Base-by-base conservation (phyloP, 164 flowering plant genomes). In the Magnolia officinalis region DNA sequence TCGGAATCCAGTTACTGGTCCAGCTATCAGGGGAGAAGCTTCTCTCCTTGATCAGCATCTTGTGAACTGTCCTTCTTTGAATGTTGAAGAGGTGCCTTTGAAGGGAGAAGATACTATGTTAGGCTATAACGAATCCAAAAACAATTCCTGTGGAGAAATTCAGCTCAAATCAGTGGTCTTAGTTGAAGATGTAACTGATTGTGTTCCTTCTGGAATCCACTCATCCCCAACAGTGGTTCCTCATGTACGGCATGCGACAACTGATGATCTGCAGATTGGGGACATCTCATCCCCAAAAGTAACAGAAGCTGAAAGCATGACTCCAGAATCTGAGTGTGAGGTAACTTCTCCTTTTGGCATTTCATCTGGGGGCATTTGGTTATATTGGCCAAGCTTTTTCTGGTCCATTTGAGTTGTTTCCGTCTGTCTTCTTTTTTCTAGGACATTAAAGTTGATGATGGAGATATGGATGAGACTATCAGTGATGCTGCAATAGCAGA, bases 401-500 rank as follows among this genome's bases (percentile, higher is more conserved):
- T 29, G 1, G 16, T 63, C 59, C 8, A 20, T 26, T 65, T 77
- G 21, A 77, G 20, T 23, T 73, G 20, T 31, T 58, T 64, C 14
- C 49, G n/a, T 24, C 20, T 29, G 19, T 24, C 63, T 18, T n/a
- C 10, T 67, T 64, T 29, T 64, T 50, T 72, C n/a, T 76, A 92
- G 94, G 90, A 81, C 70, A 77, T 26, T 19, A 78, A 73, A 21
- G 74, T 16, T 51, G 81, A 71, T 67, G 83, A 78, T 18, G 26
- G 70, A 26, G 83, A 79, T 69, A 78, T 59, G 61, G 79, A 82
- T 49, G 87, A 82, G 14, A 79, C 88, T 18, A 78, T 87, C 52
- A 81, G 83, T 75, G 93, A 92, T 75, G 87, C 91, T 61, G 79
- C 85, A 9, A 84, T 89, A 61, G 89, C 86, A 78, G 95, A 92